phyloP scores from a whole-genome alignment of 108 stramenopile genomes.

The Cyclotella cryptica region DNA sequence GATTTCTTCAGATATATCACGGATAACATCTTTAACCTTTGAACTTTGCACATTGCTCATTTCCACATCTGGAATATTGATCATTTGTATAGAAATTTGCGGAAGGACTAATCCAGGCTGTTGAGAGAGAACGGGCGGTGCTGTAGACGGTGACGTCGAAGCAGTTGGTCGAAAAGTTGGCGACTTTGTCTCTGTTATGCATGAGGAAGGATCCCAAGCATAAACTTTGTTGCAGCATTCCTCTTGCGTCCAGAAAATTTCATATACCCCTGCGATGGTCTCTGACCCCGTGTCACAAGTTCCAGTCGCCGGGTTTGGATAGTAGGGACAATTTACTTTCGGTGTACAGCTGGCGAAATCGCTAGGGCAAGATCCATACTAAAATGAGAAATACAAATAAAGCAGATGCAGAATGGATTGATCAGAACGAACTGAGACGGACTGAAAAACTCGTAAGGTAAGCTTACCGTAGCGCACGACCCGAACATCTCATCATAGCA shows the following conservation, averaged over 20 bases:
- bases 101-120: conserved; percentile 7
- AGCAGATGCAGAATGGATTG: not conserved
- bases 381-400: not conserved
- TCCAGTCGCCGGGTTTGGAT: conserved; percentile 16
- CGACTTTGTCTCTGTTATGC: conserved; percentile 4
- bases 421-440: not conserved
- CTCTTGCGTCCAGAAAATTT: conserved; percentile 16
- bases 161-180: conserved; percentile 9
- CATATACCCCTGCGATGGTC: conserved; percentile 14
- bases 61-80: conserved; percentile 20
- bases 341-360: conserved; percentile 27
- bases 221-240: conserved; percentile 27
- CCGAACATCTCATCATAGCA: conserved; percentile 21
- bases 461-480: conserved; percentile 28
- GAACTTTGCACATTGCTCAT: conserved; percentile 1
- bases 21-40: conserved; percentile 16
- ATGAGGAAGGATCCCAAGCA: conserved; percentile 1
- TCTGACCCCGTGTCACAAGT: conserved; percentile 10
- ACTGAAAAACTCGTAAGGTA: not conserved
- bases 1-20: not conserved
- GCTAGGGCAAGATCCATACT: conserved; percentile 27
- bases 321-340: conserved; percentile 28
- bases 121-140: not conserved
- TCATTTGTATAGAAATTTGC: conserved; percentile 19
- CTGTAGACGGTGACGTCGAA: not conserved